Conservation (phyloP, 768 basidiomycete genomes). For the Dendrothele bispora region DNA sequence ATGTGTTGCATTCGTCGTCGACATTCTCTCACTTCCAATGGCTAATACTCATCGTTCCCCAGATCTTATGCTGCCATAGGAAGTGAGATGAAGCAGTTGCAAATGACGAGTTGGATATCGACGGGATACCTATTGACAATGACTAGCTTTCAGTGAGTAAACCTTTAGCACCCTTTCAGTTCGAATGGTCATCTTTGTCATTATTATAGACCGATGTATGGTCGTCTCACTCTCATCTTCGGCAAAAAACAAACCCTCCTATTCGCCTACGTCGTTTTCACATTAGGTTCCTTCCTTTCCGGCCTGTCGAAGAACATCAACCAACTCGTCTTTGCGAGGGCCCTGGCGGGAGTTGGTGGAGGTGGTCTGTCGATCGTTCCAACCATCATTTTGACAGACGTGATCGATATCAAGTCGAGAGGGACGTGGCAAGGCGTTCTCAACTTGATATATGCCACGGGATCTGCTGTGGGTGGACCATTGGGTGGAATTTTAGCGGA, state of each 20-base stretch:
- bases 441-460: conserved; percentile 60
- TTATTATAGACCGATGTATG: conserved; percentile 52
- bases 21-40: too few relatives aligned
- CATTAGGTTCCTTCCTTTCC: conserved; percentile 31
- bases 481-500: conserved; percentile 64
- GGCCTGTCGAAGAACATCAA: conserved; percentile 33
- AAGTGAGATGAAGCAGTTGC: conserved; percentile 58
- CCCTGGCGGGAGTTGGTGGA: conserved; percentile 35
- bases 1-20: too few relatives aligned
- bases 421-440: conserved; percentile 71
- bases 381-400: conserved; percentile 67
- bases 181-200: conserved; percentile 4
- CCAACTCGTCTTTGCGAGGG: conserved; percentile 30
- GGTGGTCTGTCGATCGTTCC: conserved; percentile 29
- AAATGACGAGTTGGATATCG: conserved; percentile 68
- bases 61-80: conserved; percentile 59
- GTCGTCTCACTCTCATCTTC: conserved; percentile 66
- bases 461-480: conserved; percentile 61
- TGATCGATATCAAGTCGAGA: conserved; percentile 59
- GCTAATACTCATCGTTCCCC: too few relatives aligned
- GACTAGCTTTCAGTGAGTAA: conserved; percentile 57
- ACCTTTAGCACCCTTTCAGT: background rate
- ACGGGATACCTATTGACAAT: conserved; percentile 62
- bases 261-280: conserved; percentile 30
- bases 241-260: conserved; percentile 8